Evolutionary conservation across 371 early-diverging fungal species (phyloP), one percentile per base, ranked within the genome.

Genomic region (Sporodiniella umbellata): DNA sequence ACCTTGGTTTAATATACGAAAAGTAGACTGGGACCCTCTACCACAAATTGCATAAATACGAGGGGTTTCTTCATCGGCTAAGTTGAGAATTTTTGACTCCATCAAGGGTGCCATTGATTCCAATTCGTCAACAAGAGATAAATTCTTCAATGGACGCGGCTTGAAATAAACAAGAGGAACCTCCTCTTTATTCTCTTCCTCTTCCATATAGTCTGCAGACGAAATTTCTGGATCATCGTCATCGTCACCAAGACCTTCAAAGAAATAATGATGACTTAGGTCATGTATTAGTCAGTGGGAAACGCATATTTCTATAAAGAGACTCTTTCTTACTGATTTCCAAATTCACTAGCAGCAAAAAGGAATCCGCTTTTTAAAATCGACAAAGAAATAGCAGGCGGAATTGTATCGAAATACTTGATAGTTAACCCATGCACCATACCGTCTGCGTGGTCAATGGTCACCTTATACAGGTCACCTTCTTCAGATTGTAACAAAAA

Each of bases 401-500:
- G 90, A 6, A 98, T 79, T 0, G 95, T 94, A 58, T 98, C 97
- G 70, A 96, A 98, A 56, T 96, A 98, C 62, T 90, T 90, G 62
- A 98, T 88, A 17, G 79, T 80, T 59, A 93, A 65, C 3, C 72
- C 78, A 23, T 71, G 70, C 3, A 89, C 89, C 24, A 57, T 65
- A 31, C 86, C 92, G 1, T 82, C 79, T 1, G 73, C 78, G 54
- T 86, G 87, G 33, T 93, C 93, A 68, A 96, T 82, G 1, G 92
- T 89, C 30, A 98, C 76, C 68, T 96, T 96, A 80, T 89, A 98
- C 42, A 99, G 63, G 70, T 98, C 97, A 28, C 99, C 98, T 42
- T 86, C 85, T 48, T 97, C 97, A 23, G 90, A 88, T 58, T 98
- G 99, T 19, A 89, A 62, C 47, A 98, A 71, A 40, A 95, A 81